phyloP scores from a whole-genome alignment of 2,329 filamentous ascomycete genomes.

The Aspergillus tubingensis region DNA sequence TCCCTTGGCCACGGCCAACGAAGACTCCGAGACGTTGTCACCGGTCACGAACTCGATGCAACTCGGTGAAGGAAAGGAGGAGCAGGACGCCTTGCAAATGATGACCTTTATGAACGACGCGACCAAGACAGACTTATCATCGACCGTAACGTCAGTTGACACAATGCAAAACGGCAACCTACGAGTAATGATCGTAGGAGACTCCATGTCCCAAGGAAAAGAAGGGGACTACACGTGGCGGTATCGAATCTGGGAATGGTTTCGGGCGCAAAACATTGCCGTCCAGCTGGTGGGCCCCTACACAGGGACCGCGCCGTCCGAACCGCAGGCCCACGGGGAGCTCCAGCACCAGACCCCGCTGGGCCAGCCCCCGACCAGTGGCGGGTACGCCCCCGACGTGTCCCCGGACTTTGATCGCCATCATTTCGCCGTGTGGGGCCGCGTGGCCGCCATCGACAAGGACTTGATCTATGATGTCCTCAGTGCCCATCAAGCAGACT shows the following conservation, averaged over 20 bases:
- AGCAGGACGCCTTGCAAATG: not conserved
- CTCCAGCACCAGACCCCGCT: not conserved
- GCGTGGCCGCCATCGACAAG: slow-evolving; percentile 2
- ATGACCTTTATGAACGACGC: not conserved
- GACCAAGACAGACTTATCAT: not conserved
- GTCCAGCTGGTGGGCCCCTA: slow-evolving; percentile 7
- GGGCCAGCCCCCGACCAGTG: not conserved
- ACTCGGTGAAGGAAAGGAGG: not conserved
- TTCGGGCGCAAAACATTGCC: not conserved
- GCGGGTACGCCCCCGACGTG: slow-evolving; percentile 2
- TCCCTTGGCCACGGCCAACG: not conserved
- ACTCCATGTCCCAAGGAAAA: slow-evolving; percentile 10
- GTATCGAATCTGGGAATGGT: slow-evolving; percentile 12
- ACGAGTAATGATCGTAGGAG: slow-evolving; percentile 7
- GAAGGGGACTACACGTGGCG: slow-evolving; percentile 13
- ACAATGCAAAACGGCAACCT: not conserved
- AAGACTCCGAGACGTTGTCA: not conserved
- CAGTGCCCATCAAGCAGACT: not conserved
- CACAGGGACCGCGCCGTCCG: slow-evolving; percentile 1
- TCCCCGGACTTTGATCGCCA: not conserved
- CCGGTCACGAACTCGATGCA: slow-evolving; percentile 1
- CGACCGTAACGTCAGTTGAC: not conserved
- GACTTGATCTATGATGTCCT: not conserved
- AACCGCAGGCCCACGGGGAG: not conserved
- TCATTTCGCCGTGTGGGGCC: slow-evolving; percentile 11